Evolutionary conservation across 2,329 filamentous ascomycete species (phyloP).

Genomic region (Trichoderma lentiforme): DNA sequence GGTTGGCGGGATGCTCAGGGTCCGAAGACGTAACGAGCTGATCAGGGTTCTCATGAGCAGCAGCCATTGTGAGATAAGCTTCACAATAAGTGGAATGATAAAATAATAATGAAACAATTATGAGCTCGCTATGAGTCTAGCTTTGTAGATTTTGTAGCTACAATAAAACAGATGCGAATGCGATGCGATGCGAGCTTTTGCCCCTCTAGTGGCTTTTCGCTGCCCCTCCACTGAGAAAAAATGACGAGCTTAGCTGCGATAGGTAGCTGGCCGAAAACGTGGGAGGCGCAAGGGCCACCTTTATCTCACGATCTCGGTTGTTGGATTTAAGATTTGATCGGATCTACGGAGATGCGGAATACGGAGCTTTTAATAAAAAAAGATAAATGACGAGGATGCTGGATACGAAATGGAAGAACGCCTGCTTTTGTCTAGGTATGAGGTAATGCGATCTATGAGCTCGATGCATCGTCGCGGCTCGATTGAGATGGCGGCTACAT

Average conservation of each 20-base stretch:
- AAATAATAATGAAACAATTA: background rate
- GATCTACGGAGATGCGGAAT: background rate
- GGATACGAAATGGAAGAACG: background rate
- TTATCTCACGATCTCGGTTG: constrained; percentile 4
- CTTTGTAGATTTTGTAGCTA: background rate
- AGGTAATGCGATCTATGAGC: background rate
- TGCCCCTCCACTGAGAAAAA: constrained; percentile 9
- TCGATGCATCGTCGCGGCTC: background rate
- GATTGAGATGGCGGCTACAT: background rate
- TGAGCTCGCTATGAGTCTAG: background rate
- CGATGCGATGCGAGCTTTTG: background rate
- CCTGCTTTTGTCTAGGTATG: background rate
- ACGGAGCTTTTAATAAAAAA: background rate
- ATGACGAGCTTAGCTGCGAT: constrained; percentile 2
- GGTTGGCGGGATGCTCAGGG: constrained; percentile 86
- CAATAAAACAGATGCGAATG: background rate
- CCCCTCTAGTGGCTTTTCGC: background rate
- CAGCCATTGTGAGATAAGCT: background rate
- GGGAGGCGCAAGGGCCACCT: constrained; percentile 8
- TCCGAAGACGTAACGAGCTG: constrained; percentile 61
- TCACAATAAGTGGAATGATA: background rate
- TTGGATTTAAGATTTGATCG: constrained; percentile 9
- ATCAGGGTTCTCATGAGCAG: constrained; percentile 33
- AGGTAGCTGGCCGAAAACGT: background rate
- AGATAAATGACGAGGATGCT: background rate